Evolutionary conservation across 805 yeast species (phyloP).

Genomic region (Metschnikowia kunwiensis): DNA sequence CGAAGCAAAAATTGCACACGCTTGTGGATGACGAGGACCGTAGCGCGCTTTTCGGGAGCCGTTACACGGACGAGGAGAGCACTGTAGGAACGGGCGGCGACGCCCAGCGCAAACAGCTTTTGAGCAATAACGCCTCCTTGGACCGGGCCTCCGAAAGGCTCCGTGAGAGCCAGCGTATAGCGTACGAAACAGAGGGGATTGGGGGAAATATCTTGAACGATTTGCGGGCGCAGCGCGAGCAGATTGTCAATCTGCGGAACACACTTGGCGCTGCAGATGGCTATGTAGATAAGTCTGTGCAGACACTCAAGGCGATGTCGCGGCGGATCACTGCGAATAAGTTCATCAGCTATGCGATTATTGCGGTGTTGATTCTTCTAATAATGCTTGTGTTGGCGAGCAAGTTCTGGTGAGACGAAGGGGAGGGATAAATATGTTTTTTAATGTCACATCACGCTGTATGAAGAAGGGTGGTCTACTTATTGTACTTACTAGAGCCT

Average conservation of each 20-base stretch:
- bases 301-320: constrained; percentile 87
- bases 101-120: constrained; percentile 74
- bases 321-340: constrained; percentile 89
- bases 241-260: constrained; percentile 78
- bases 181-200: constrained; percentile 85
- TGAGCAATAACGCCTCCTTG: constrained; percentile 73
- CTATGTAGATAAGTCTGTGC: constrained; percentile 84
- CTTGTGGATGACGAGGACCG: constrained; percentile 71
- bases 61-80: constrained; percentile 36
- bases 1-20: constrained; percentile 53
- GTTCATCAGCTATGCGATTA: constrained; percentile 85
- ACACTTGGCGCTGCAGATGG: constrained; percentile 87
- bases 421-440: background rate
- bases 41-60: constrained; percentile 61
- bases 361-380: constrained; percentile 77
- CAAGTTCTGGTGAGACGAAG: constrained; percentile 56
- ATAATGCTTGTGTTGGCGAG: constrained; percentile 80
- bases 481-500: no score
- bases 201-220: constrained; percentile 90
- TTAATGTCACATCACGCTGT: no score
- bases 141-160: constrained; percentile 82
- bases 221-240: constrained; percentile 90
- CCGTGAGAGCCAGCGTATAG: constrained; percentile 83
- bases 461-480: no score
- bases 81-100: constrained; percentile 34